These are phyloP conservation scores for Erodium chrysanthum DNA, from an alignment of 441 rosid genomes.

Conservation along the genomic window DNA sequence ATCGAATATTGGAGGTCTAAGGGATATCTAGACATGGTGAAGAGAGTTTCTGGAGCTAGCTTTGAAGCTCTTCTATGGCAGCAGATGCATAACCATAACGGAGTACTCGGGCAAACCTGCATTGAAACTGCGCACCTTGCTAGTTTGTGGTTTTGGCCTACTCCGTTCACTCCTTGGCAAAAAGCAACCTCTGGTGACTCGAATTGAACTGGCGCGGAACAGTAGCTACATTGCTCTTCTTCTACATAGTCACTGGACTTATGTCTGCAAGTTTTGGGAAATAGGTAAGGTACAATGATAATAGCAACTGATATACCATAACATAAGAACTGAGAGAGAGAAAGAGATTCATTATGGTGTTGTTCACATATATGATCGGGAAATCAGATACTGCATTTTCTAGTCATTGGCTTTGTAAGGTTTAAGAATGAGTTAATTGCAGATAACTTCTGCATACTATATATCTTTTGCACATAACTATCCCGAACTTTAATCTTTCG, in stretches of 20 bases:
- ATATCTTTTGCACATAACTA: no score
- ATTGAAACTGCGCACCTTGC: conserved; percentile 62
- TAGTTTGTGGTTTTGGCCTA: conserved; percentile 43
- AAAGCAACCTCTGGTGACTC: conserved; percentile 56
- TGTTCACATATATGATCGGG: no score
- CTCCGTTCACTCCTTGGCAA: conserved; percentile 35
- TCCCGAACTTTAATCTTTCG: neutral
- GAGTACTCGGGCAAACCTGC: conserved; percentile 62
- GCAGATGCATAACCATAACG: conserved; percentile 80
- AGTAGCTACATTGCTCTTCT: conserved; percentile 64
- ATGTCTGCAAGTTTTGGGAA: conserved; percentile 25
- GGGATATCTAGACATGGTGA: conserved; percentile 40
- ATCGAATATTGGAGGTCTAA: conserved; percentile 27
- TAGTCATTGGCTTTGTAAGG: no score
- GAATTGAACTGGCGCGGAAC: conserved; percentile 50
- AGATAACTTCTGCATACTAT: no score
- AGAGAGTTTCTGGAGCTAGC: conserved; percentile 45
- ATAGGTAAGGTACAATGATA: neutral
- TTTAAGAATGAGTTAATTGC: no score
- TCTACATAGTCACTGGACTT: conserved; percentile 16
- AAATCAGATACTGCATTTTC: no score
- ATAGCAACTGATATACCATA: no score
- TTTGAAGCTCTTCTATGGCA: conserved; percentile 48
- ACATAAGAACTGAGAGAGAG: no score
- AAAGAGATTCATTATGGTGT: no score